Base-by-base conservation (phyloP, 108 stramenopile species). In the Licmophora abbreviata region DNA sequence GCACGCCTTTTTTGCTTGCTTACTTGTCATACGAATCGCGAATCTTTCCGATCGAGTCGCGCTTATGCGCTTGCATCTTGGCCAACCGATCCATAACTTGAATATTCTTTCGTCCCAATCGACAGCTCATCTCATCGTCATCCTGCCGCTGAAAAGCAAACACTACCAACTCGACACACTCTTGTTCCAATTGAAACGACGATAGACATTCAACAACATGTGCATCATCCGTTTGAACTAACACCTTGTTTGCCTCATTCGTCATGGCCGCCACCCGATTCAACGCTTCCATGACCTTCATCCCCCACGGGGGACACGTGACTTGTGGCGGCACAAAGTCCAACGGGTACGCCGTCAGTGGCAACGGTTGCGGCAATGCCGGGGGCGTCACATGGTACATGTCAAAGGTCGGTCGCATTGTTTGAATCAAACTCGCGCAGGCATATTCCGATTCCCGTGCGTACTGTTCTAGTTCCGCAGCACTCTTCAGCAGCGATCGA, bases 41-140 rank as follows among this genome's bases (percentile, higher is more conserved):
- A 22, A 91, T 61, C n/a, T 44, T 68, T 1, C 54, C 55, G 24
- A 91, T 68, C 45, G 71, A 68, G 24, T 60, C 65, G 12, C 76
- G 59, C 44, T 88, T 81, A 62, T 89, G 85, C 7, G 74, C 71
- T 50, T 85, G 82, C 82, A 93, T 82, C 41, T 79, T 82, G 1
- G 87, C 82, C 29, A 93, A 54, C 10, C 92, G 74, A 56, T 93
- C 92, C 85, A 93, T 88, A 11, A 87, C 79, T 54, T 93, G 92
- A 38, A 76, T 50, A 59, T 93, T 93, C 51, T 93, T 93, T 22
- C 92, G 69, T 3, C 78, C 87, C 14, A 93, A 59, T 18, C 92
- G 69, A 35, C 83, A 81, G 2, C 74, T 66, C 48, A 82, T 75
- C 50, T 93, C 92, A 38, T 84, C 71, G 63, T 93, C 92, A 56